Conservation (phyloP, 2,329 filamentous ascomycete genomes). For the Fusarium cicatricum region DNA sequence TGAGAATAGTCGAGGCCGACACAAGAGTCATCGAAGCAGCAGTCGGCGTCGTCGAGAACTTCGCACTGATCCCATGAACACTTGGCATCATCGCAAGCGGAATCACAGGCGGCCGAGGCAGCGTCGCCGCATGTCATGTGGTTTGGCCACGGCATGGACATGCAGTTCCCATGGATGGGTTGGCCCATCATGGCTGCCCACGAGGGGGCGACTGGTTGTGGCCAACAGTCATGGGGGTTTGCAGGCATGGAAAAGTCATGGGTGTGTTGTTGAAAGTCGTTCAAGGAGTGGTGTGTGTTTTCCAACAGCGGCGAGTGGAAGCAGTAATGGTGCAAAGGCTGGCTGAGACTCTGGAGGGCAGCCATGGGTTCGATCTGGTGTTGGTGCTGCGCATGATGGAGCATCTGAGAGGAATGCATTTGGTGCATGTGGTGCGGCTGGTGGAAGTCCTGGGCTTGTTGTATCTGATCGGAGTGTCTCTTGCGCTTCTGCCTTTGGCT, state of each 20-base stretch:
- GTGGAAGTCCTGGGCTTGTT: constrained; percentile 17
- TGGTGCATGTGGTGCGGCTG: constrained; percentile 25
- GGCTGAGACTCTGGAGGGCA: constrained; percentile 34
- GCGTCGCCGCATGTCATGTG: constrained; percentile 43
- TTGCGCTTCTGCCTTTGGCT: constrained; percentile 20
- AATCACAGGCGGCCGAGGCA: constrained; percentile 47
- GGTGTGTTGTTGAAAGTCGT: constrained; percentile 21
- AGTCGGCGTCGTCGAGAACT: constrained; percentile 43
- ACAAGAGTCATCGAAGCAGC: constrained; percentile 50
- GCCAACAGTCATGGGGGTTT: constrained; percentile 12
- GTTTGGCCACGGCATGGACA: constrained; percentile 29
- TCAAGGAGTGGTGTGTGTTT: constrained; percentile 22
- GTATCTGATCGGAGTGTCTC: constrained; percentile 23
- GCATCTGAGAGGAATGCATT: constrained; percentile 21
- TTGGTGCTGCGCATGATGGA: constrained; percentile 21
- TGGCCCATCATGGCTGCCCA: constrained; percentile 32
- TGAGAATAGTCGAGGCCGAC: constrained; percentile 34
- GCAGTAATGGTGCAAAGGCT: constrained; percentile 28
- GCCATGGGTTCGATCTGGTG: constrained; percentile 34
- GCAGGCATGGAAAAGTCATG: constrained; percentile 17
- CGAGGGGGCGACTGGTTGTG: constrained; percentile 19
- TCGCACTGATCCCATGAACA: constrained; percentile 47
- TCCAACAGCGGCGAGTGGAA: constrained; percentile 22
- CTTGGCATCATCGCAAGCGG: constrained; percentile 43
- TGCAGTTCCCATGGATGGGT: constrained; percentile 16